Evolutionary conservation across 2,329 filamentous ascomycete species (phyloP).

Genomic region (Exophiala sp.): DNA sequence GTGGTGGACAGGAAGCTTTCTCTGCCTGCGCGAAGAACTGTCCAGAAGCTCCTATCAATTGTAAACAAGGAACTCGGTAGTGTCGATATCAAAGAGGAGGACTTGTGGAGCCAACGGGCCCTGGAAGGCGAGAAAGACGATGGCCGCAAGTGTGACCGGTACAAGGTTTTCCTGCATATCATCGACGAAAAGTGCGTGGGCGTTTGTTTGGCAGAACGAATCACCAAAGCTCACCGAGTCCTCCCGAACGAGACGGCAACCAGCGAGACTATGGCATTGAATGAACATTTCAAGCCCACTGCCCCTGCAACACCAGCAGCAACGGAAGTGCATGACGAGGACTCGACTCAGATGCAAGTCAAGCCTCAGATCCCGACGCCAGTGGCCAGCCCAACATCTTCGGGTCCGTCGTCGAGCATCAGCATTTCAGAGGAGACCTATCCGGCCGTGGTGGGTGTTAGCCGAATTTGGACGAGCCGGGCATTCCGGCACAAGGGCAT

Average conservation of each 20-base stretch:
- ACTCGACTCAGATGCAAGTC: constrained; percentile 1
- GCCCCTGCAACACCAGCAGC: constrained; percentile 12
- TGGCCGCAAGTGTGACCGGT: constrained; percentile 43
- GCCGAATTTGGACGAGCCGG: constrained; percentile 62
- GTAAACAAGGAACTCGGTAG: constrained; percentile 62
- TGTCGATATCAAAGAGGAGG: constrained; percentile 55
- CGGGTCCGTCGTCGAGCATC: constrained; percentile 40
- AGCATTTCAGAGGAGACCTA: constrained; percentile 42
- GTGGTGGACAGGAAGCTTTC: constrained; percentile 56
- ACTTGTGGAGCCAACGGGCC: constrained; percentile 54
- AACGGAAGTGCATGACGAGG: constrained; percentile 22
- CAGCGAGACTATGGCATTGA: constrained; percentile 16
- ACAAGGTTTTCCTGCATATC: constrained; percentile 61
- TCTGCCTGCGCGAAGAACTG: constrained; percentile 48
- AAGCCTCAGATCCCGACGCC: constrained; percentile 22
- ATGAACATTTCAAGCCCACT: constrained; percentile 11
- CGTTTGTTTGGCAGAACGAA: constrained; percentile 59
- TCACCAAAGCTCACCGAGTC: constrained; percentile 55
- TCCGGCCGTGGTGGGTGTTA: constrained; percentile 58
- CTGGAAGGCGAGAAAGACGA: constrained; percentile 34
- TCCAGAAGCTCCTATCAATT: constrained; percentile 58
- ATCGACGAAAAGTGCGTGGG: constrained; percentile 61
- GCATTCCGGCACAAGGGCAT: constrained; percentile 56
- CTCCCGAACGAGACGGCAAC: constrained; percentile 17
- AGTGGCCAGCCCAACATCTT: constrained; percentile 19